phyloP scores from a whole-genome alignment of 2,329 filamentous ascomycete species.

The Monilinia fructicola region DNA sequence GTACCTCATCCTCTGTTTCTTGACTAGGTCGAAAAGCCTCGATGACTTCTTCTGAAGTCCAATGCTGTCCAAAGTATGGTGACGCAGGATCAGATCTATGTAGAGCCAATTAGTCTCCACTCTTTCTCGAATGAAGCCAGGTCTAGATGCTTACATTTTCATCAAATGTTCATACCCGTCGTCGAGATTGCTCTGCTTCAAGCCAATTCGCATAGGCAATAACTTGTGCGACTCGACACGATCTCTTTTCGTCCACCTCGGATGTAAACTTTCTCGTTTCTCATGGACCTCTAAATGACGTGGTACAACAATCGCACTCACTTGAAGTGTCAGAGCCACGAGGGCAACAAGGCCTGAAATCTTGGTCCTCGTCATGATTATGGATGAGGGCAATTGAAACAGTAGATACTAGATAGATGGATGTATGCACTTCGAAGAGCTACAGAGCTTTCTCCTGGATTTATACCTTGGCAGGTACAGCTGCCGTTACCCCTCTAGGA shows the following conservation, averaged over 20 bases:
- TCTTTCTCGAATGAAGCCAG: slow-evolving; percentile 27
- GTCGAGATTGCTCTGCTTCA: slow-evolving; percentile 33
- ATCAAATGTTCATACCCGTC: slow-evolving; percentile 33
- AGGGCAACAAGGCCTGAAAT: slow-evolving; percentile 17
- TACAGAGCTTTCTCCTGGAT: slow-evolving; percentile 3
- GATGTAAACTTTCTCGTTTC: slow-evolving; percentile 29
- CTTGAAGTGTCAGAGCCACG: slow-evolving; percentile 9
- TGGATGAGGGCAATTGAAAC: not conserved
- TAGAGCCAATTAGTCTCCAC: not conserved
- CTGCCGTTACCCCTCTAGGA: slow-evolving; percentile 6
- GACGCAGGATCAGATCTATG: slow-evolving; percentile 35
- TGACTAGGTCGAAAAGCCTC: slow-evolving; percentile 40
- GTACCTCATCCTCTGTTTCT: slow-evolving; percentile 40
- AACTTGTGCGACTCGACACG: slow-evolving; percentile 30
- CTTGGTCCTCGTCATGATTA: slow-evolving; percentile 5
- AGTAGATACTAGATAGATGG: not conserved
- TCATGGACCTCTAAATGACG: slow-evolving; percentile 33
- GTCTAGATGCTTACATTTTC: slow-evolving; percentile 32
- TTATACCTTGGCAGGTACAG: slow-evolving; percentile 23
- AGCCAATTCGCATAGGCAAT: slow-evolving; percentile 35
- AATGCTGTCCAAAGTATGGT: slow-evolving; percentile 42
- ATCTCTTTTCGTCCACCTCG: slow-evolving; percentile 34
- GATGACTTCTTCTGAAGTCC: slow-evolving; percentile 39
- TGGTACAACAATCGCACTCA: slow-evolving; percentile 27
- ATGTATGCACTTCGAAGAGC: not conserved